phyloP scores from a whole-genome alignment of 2,329 filamentous ascomycete species.

The Beauveria bassiana region DNA sequence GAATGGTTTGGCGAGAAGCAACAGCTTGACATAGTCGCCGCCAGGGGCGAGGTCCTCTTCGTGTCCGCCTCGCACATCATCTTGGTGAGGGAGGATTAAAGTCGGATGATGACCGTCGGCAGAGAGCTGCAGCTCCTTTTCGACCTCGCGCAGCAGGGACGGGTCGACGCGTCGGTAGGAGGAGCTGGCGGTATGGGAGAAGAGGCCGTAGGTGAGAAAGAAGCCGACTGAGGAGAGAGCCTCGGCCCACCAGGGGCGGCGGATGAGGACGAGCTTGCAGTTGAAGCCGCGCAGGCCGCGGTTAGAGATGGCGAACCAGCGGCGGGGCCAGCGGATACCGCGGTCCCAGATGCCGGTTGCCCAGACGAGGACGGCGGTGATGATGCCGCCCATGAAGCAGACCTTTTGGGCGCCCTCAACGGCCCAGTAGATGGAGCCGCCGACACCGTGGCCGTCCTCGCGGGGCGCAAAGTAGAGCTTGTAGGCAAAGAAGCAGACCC shows the following conservation, averaged over 20 bases:
- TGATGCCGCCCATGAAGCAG: conserved; percentile 81
- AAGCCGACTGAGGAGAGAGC: conserved; percentile 64
- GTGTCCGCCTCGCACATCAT: conserved; percentile 59
- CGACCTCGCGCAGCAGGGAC: conserved; percentile 48
- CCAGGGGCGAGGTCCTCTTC: conserved; percentile 88
- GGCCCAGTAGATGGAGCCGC: conserved; percentile 93
- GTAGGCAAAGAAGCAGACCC: conserved; percentile 82
- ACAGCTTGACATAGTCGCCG: conserved; percentile 83
- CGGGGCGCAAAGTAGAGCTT: conserved; percentile 91
- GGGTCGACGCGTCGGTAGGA: conserved; percentile 74
- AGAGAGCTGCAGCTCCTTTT: conserved; percentile 47
- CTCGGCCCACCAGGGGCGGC: conserved; percentile 76
- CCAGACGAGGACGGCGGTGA: conserved; percentile 83
- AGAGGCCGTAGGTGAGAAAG: conserved; percentile 67
- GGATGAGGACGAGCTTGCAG: conserved; percentile 87
- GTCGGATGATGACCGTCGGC: conserved; percentile 33
- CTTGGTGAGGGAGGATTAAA: conserved; percentile 36
- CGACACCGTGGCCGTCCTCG: conserved; percentile 85
- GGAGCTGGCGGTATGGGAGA: conserved; percentile 59
- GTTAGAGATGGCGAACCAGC: conserved; percentile 86
- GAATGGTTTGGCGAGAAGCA: conserved; percentile 90
- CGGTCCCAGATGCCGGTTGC: conserved; percentile 94
- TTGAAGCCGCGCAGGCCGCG: conserved; percentile 87
- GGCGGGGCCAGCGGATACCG: conserved; percentile 85
- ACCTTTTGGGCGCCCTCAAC: conserved; percentile 86